Percentiles rank a stretch among this genome's conserved stretches.
phyloP scores from a whole-genome alignment of 2,329 filamentous ascomycete species.

The Colletotrichum cereale region DNA sequence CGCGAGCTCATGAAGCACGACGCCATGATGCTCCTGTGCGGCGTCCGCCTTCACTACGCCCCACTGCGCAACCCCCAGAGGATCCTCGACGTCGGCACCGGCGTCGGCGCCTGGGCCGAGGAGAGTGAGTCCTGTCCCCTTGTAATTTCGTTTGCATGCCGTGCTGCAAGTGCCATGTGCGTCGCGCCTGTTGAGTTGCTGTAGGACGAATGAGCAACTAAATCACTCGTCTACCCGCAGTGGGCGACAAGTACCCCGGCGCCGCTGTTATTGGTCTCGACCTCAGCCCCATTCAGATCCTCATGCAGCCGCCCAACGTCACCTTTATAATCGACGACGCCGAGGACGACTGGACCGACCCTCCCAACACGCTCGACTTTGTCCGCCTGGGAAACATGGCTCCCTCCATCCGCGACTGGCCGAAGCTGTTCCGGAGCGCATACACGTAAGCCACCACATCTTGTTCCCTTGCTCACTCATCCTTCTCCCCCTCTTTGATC shows the following conservation, averaged over 20 bases:
- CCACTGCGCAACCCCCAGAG: conserved; percentile 54
- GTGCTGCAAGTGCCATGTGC: background rate
- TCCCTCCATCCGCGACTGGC: conserved; percentile 55
- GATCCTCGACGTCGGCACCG: conserved; percentile 60
- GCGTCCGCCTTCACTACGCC: conserved; percentile 55
- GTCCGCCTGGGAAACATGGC: conserved; percentile 71
- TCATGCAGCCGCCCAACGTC: conserved; percentile 77
- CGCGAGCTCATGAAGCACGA: conserved; percentile 55
- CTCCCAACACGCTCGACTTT: conserved; percentile 63
- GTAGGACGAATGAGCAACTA: background rate
- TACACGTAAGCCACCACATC: conserved; percentile 56
- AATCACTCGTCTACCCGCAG: conserved; percentile 54
- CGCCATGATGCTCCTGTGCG: conserved; percentile 53
- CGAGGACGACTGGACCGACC: conserved; percentile 58
- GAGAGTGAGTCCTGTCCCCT: conserved; percentile 55
- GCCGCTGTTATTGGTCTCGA: conserved; percentile 73
- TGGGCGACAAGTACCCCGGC: conserved; percentile 72
- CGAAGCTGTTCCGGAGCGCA: conserved; percentile 67
- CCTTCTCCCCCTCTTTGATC: no score
- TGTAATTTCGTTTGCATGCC: background rate
- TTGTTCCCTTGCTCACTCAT: conserved; percentile 42
- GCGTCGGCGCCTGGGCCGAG: conserved; percentile 71
- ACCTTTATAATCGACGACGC: conserved; percentile 79
- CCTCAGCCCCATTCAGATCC: conserved; percentile 75
- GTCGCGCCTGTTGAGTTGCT: background rate